Evolutionary conservation across 2,329 filamentous ascomycete species (phyloP).

Genomic region (Trichoderma aggressivum): DNA sequence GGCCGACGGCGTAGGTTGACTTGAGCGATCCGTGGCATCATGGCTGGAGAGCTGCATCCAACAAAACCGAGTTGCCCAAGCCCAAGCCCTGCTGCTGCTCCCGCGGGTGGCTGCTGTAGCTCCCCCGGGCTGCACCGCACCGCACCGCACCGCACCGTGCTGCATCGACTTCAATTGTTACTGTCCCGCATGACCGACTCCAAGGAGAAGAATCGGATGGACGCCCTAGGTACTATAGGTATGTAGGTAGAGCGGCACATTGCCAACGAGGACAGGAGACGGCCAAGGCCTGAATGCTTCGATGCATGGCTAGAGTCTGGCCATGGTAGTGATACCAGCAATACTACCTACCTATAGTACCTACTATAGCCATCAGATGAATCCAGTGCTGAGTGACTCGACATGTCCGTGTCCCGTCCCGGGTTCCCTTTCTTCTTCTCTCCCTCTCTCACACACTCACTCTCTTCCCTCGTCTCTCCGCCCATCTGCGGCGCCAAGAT

Average conservation of each 20-base stretch:
- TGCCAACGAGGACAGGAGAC: too few species aligned
- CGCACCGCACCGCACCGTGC: background rate
- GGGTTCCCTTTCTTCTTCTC: background rate
- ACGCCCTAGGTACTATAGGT: too few species aligned
- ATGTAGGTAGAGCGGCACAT: too few species aligned
- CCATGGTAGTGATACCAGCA: background rate
- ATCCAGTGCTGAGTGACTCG: too few species aligned
- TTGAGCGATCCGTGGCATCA: too few species aligned
- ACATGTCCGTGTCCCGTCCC: background rate
- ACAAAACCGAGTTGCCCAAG: background rate
- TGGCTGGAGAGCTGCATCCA: background rate
- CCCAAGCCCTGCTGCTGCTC: background rate
- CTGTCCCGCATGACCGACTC: slow-evolving; percentile 13
- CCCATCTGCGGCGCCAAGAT: background rate
- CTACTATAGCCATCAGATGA: too few species aligned
- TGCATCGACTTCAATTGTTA: background rate
- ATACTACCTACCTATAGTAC: too few species aligned
- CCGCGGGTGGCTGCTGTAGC: slow-evolving; percentile 5
- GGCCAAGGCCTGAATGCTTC: too few species aligned
- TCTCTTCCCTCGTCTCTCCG: background rate
- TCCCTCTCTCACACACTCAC: background rate
- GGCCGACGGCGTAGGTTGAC: background rate
- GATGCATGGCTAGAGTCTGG: background rate
- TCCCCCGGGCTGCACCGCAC: background rate
- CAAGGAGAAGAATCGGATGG: background rate